Evolutionary conservation across 768 basidiomycete species (phyloP).

Genomic region (Cystoderma amianthinum): DNA sequence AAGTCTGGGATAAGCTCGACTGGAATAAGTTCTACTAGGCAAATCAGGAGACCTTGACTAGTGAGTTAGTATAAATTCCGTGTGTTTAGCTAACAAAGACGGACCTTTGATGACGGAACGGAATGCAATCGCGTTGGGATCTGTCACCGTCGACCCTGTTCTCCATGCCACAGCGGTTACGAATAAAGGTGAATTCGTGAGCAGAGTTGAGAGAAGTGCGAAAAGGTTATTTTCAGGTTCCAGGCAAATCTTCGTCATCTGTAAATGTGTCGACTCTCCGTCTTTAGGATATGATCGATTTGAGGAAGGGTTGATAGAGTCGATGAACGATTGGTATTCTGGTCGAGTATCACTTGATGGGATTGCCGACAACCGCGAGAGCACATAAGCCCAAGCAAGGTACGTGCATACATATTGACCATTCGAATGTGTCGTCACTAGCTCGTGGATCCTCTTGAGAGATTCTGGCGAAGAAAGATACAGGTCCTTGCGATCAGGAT

Average conservation of each 20-base stretch:
- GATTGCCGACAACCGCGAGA: constrained; percentile 48
- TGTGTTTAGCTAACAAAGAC: constrained; percentile 7
- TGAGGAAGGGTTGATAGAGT: constrained; percentile 36
- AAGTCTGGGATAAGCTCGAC: constrained; percentile 77
- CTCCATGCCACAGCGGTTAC: constrained; percentile 69
- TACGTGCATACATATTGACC: constrained; percentile 67
- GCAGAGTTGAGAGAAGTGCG: constrained; percentile 42
- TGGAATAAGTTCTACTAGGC: constrained; percentile 65
- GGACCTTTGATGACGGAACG: constrained; percentile 82
- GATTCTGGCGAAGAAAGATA: constrained; percentile 58
- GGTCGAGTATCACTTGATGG: constrained; percentile 45
- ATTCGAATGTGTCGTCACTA: constrained; percentile 51
- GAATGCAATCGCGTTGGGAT: constrained; percentile 73
- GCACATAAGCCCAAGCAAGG: constrained; percentile 80
- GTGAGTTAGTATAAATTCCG: constrained; percentile 3
- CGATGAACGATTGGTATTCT: constrained; percentile 49
- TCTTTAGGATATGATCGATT: constrained; percentile 46
- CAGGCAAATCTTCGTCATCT: constrained; percentile 58
- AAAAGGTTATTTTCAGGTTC: constrained; percentile 56
- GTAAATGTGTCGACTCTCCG: constrained; percentile 42
- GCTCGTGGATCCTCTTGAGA: constrained; percentile 60
- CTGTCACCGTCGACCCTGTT: constrained; percentile 59
- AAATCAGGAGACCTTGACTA: constrained; percentile 65
- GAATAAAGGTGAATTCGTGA: constrained; percentile 70
- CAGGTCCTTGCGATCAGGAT: constrained; percentile 39